Conservation (phyloP, 768 basidiomycete species). For the Lactarius sp. region DNA sequence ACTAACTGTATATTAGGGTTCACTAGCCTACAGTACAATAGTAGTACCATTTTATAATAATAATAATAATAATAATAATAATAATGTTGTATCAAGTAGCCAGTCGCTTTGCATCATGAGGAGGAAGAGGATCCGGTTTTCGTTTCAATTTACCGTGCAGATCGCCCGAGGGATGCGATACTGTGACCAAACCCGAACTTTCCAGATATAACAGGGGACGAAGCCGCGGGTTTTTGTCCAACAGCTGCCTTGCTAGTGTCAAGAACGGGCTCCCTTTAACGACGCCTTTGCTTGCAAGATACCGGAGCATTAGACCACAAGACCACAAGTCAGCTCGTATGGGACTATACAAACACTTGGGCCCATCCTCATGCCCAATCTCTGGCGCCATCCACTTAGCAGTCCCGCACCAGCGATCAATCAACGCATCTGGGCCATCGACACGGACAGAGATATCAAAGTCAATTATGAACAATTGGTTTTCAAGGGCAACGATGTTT, state of each 20-base stretch:
- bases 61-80: too few relatives aligned
- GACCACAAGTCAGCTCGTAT: not conserved
- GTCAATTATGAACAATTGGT: not conserved
- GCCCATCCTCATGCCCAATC: not conserved
- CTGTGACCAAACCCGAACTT: not conserved
- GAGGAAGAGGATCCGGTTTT: not conserved
- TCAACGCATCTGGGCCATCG: too few relatives aligned
- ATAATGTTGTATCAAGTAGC: not conserved
- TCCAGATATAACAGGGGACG: not conserved
- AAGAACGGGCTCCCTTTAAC: not conserved
- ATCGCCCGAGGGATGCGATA: not conserved
- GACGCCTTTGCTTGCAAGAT: not conserved
- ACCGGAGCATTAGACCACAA: not conserved
- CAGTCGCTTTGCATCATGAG: slow-evolving; percentile 2
- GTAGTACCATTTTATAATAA: too few relatives aligned
- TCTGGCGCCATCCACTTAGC: not conserved
- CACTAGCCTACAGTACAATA: too few relatives aligned
- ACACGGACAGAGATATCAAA: not conserved
- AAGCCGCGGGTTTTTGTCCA: not conserved
- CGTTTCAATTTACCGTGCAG: not conserved
- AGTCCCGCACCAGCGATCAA: too few relatives aligned
- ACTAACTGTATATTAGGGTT: too few relatives aligned
- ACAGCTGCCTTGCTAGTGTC: not conserved
- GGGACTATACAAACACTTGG: not conserved
- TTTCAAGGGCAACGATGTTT: not conserved